A percentile compares a stretch with the other conserved stretches of the same genome.
These are phyloP conservation scores for Xylariaceae sp. DNA, from an alignment of 2,329 filamentous ascomycete genomes.

Conservation along the genomic window DNA sequence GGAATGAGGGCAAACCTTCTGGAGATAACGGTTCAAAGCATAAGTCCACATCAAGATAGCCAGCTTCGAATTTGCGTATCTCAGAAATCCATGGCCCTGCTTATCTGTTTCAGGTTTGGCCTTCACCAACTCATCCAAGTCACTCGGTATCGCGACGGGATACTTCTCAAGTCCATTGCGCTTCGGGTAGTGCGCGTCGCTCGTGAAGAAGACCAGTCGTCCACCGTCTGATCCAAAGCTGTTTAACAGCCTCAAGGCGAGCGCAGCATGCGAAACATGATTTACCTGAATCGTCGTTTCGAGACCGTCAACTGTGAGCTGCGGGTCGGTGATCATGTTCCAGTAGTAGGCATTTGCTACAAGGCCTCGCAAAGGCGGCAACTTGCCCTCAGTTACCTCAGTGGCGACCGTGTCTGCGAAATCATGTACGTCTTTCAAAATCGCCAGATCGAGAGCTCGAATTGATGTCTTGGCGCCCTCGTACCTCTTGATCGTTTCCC, in stretches of 20 bases:
- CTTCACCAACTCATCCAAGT: conserved; percentile 35
- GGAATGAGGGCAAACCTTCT: conserved; percentile 18
- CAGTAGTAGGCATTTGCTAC: conserved; percentile 39
- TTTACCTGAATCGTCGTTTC: conserved; percentile 39
- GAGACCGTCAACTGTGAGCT: conserved; percentile 34
- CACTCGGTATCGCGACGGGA: conserved; percentile 31
- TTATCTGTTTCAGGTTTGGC: conserved; percentile 32
- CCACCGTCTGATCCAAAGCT: conserved; percentile 59
- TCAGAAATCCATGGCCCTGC: conserved; percentile 37
- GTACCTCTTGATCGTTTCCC: conserved; percentile 19
- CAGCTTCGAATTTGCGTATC: conserved; percentile 41
- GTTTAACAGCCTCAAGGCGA: conserved; percentile 41
- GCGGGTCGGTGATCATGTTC: conserved; percentile 30
- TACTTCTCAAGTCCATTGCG: conserved; percentile 37
- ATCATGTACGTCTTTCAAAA: conserved; percentile 30
- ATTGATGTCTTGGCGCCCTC: conserved; percentile 37
- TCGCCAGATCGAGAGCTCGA: conserved; percentile 33
- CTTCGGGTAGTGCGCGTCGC: conserved; percentile 35
- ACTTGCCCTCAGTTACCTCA: conserved; percentile 25
- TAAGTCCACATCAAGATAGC: conserved; percentile 38
- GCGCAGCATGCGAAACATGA: conserved; percentile 35
- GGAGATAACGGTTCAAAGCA: conserved; percentile 34
- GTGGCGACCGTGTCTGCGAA: conserved; percentile 30
- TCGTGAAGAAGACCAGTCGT: conserved; percentile 25
- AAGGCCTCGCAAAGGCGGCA: conserved; percentile 33